Evolutionary conservation across 768 basidiomycete species (phyloP).

Genomic region (Mrakia frigida): DNA sequence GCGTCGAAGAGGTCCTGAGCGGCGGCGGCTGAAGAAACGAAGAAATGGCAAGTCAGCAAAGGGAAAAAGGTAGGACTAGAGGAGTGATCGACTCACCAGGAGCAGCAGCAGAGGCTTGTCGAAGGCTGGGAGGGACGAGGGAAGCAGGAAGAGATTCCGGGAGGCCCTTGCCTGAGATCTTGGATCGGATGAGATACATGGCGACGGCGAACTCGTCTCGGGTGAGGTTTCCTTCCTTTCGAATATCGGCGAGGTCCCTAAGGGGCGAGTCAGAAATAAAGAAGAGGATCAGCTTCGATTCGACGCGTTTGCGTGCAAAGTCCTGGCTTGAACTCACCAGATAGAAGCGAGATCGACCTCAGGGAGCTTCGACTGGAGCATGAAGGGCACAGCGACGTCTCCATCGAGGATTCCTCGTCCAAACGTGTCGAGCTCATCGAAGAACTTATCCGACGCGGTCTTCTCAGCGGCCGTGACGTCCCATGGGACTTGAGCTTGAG

Average conservation of each 20-base stretch:
- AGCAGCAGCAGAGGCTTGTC: slow-evolving; percentile 44
- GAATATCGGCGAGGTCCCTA: slow-evolving; percentile 91
- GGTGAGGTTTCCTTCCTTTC: slow-evolving; percentile 77
- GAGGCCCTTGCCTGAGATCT: slow-evolving; percentile 70
- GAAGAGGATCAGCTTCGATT: neutral
- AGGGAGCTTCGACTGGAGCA: slow-evolving; percentile 79
- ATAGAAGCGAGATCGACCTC: slow-evolving; percentile 80
- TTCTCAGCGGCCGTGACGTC: slow-evolving; percentile 80
- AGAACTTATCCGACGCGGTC: slow-evolving; percentile 66
- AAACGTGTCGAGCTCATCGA: slow-evolving; percentile 70
- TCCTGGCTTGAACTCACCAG: slow-evolving; percentile 58
- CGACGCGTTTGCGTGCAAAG: slow-evolving; percentile 20
- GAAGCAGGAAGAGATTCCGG: slow-evolving; percentile 58
- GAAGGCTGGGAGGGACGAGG: slow-evolving; percentile 77
- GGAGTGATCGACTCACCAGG: slow-evolving; percentile 43
- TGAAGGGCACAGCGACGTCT: slow-evolving; percentile 90
- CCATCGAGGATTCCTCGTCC: slow-evolving; percentile 80
- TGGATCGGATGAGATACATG: slow-evolving; percentile 84
- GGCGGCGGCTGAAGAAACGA: slow-evolving; percentile 21
- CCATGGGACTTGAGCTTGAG: slow-evolving; percentile 52
- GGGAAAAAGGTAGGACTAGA: slow-evolving; percentile 42
- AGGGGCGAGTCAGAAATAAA: neutral
- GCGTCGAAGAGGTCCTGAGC: slow-evolving; percentile 33
- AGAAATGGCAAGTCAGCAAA: slow-evolving; percentile 18
- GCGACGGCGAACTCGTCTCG: slow-evolving; percentile 93